Evolutionary conservation across 495 filamentous ascomycete genomes (phyloP), one percentile per base, ranked within the genome.

Genomic region (Aspergillus biplanus): DNA sequence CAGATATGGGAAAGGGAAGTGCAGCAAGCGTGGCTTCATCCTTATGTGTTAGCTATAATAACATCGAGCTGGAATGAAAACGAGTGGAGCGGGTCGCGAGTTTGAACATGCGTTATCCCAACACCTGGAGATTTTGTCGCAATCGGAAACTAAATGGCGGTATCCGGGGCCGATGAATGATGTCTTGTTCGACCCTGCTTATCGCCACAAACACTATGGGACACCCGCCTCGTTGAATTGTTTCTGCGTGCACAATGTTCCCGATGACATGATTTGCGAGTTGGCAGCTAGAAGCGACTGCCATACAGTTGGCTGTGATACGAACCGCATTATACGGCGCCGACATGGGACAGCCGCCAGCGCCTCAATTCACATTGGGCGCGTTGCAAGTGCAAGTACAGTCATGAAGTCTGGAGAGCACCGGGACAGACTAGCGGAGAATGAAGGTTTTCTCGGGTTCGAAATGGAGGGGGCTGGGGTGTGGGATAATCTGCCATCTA

Each of bases 401-500:
- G 70, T 75, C 5, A 61, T 73, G 48, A 67, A 63, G 48, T 39
- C 68, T 54, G 64, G 58, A 32, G 31, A 31, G 11, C 35, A 33
- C 8, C 67, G 73, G 50, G 67, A 72, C 52, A 44, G 57, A 44
- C 52, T 75, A 6, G 54, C 54, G 7, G 5, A 42, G 42, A 58
- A 60, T 18, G 39, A 62, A 1, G 58, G 56, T 0, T 52, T 67
- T 5, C 59, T 63, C n/a, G 77, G 73, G 46, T 69, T 78, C 42
- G 78, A 82, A 44, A 81, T 81, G 72, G 78, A 81, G 66, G 79
- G 76, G 6, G 79, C 78, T 9, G 79, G 79, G 0, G 37, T 81
- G 8, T 78, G 73, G 71, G 63, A 77, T 59, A 53, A 71, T 32
- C 72, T 77, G 52, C 71, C 59, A 52, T 79, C 72, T 59, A 54